Conservation (phyloP, 106 monocot species). For the Dioscorea zingiberensis region DNA sequence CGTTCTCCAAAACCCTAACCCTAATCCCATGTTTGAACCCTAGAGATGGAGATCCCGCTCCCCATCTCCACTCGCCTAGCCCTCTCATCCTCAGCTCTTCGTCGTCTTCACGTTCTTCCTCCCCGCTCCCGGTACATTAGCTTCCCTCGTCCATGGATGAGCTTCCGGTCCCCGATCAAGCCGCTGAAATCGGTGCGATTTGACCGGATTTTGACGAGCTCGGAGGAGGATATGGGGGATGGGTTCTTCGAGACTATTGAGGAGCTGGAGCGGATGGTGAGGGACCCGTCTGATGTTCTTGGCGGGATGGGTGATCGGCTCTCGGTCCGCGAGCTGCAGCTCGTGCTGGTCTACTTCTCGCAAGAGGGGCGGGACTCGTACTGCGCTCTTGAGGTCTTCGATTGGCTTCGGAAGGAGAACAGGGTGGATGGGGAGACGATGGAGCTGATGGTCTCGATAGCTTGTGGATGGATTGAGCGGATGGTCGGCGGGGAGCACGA, state of each 20-base stretch:
- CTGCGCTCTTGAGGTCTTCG: conserved; percentile 95
- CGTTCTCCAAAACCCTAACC: too few species aligned
- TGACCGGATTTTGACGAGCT: conserved; percentile 31
- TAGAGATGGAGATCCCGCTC: not conserved
- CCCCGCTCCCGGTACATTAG: not conserved
- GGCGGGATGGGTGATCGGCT: conserved; percentile 55
- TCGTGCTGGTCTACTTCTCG: conserved; percentile 87
- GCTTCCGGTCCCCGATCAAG: not conserved
- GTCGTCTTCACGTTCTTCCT: not conserved
- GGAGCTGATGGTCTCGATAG: conserved; percentile 94
- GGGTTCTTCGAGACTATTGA: conserved; percentile 69
- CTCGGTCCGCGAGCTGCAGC: conserved; percentile 82
- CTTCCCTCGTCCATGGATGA: not conserved
- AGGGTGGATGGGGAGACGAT: conserved; percentile 81
- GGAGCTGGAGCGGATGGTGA: conserved; percentile 74
- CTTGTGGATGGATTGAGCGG: conserved; percentile 84
- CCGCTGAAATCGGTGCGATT: conserved; percentile 17
- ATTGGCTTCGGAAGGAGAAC: conserved; percentile 80
- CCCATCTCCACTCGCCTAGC: not conserved
- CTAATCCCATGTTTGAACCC: too few species aligned
- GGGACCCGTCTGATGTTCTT: conserved; percentile 78
- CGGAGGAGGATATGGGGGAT: conserved; percentile 35
- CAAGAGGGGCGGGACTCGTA: conserved; percentile 92
- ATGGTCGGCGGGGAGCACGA: conserved; percentile 43
- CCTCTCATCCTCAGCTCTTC: not conserved